Evolutionary conservation across 192 early-diverging fungal species (phyloP).

Genomic region (Backusella macrospora): DNA sequence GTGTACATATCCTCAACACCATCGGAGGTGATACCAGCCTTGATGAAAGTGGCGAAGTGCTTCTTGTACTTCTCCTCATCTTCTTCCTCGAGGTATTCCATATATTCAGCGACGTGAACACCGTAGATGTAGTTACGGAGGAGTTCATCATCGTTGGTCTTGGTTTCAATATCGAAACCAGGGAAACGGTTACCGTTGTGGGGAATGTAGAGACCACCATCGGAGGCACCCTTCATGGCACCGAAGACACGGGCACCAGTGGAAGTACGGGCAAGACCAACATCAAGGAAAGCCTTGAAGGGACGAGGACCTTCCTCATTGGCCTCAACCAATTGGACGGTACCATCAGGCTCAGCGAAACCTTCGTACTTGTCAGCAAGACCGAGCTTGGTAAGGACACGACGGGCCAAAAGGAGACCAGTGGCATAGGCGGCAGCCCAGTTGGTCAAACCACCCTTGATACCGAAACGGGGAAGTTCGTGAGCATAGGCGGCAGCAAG

Average conservation of each 20-base stretch:
- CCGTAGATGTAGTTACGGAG: conserved; percentile 97
- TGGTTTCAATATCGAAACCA: conserved; percentile 86
- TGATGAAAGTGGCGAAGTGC: conserved; percentile 94
- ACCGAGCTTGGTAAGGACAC: conserved; percentile 91
- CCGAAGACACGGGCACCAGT: conserved; percentile 97
- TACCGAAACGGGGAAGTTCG: conserved; percentile 94
- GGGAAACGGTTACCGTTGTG: conserved; percentile 97
- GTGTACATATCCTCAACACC: conserved; percentile 95
- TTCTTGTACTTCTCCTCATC: conserved; percentile 97
- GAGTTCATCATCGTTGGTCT: conserved; percentile 89
- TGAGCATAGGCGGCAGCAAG: conserved; percentile 94
- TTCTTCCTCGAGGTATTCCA: conserved; percentile 97
- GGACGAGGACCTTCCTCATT: conserved; percentile 91
- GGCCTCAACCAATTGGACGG: conserved; percentile 82
- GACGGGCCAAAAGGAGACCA: conserved; percentile 94
- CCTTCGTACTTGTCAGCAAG: conserved; percentile 97
- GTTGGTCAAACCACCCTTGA: conserved; percentile 99
- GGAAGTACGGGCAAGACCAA: conserved; percentile 96
- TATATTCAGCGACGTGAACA: conserved; percentile 97
- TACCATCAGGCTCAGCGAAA: conserved; percentile 88
- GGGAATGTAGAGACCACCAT: conserved; percentile 97
- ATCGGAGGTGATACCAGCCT: conserved; percentile 82
- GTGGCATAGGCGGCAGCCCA: conserved; percentile 99
- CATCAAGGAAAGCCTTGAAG: conserved; percentile 98
- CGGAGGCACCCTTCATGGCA: conserved; percentile 98